phyloP scores from a whole-genome alignment of 148 eudicot species.

The Polygonum aviculare region DNA sequence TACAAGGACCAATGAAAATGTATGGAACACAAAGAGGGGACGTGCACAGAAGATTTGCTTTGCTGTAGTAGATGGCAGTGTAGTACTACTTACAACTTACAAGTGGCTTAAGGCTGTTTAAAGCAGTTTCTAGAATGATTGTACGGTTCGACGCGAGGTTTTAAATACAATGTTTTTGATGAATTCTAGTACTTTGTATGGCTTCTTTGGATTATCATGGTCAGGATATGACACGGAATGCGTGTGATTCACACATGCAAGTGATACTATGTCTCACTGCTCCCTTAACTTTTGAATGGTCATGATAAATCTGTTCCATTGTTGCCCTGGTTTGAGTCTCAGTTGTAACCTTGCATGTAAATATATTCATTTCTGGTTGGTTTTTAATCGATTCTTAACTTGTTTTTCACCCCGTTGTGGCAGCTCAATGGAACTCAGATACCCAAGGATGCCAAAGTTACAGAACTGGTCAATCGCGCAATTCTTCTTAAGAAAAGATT shows the following conservation, averaged over 20 bases:
- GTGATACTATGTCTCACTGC: not conserved
- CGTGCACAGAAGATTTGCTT: too few relatives aligned
- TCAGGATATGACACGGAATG: too few relatives aligned
- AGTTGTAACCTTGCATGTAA: not conserved
- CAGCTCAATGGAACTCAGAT: not conserved
- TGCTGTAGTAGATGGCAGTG: too few relatives aligned
- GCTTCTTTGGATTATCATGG: not conserved
- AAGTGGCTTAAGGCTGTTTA: not conserved
- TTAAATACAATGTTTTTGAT: too few relatives aligned
- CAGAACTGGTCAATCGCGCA: not conserved
- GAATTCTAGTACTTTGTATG: not conserved
- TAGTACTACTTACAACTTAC: not conserved
- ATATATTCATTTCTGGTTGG: not conserved
- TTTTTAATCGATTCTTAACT: not conserved
- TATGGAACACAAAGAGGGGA: too few relatives aligned
- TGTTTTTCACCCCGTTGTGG: not conserved
- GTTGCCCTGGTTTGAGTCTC: constrained; percentile 2
- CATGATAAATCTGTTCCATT: not conserved
- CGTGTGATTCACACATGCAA: not conserved
- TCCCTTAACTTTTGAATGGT: not conserved
- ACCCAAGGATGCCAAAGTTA: not conserved
- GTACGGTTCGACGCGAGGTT: not conserved
- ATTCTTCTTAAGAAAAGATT: constrained; percentile 2
- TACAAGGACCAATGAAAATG: too few relatives aligned
- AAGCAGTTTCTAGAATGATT: not conserved